A percentile compares a stretch with the other conserved stretches of the same genome.
phyloP scores from a whole-genome alignment of 73 alveolate species.

The Blepharisma stoltei region DNA sequence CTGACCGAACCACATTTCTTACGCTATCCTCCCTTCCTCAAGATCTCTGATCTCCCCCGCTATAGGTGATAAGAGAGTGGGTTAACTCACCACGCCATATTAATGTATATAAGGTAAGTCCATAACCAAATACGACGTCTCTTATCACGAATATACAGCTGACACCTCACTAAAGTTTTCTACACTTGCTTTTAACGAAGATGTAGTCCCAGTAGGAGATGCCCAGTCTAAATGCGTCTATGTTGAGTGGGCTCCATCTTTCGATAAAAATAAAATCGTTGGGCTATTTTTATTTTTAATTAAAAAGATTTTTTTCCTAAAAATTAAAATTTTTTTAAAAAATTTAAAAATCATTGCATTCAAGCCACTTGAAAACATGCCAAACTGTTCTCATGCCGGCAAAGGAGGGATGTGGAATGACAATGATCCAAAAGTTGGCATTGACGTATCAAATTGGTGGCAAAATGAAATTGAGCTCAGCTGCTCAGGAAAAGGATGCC shows the following conservation, averaged over 20 bases:
- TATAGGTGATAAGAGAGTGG: too few relatives aligned
- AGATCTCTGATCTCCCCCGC: too few relatives aligned
- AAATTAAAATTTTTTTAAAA: too few relatives aligned
- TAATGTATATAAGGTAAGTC: too few relatives aligned
- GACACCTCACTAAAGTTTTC: neutral
- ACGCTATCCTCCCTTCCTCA: too few relatives aligned
- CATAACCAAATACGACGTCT: neutral
- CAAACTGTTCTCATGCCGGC: neutral
- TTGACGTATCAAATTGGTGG: conserved; percentile 15
- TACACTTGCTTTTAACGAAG: neutral
- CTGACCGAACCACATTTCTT: too few relatives aligned
- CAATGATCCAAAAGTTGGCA: conserved; percentile 18
- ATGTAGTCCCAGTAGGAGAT: conserved; percentile 19
- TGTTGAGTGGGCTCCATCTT: neutral
- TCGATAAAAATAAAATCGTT: neutral
- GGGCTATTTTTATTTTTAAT: too few relatives aligned
- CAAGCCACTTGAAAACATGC: neutral
- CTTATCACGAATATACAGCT: neutral
- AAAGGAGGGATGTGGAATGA: neutral
- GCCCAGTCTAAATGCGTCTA: neutral
- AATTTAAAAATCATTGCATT: neutral
- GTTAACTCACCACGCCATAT: too few relatives aligned
- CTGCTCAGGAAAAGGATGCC: conserved; percentile 7
- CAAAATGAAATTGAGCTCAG: neutral
- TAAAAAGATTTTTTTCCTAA: too few relatives aligned